These are phyloP conservation scores for Carex cristatella DNA, from an alignment of 176 grass and related monocot species.

Conservation along the genomic window DNA sequence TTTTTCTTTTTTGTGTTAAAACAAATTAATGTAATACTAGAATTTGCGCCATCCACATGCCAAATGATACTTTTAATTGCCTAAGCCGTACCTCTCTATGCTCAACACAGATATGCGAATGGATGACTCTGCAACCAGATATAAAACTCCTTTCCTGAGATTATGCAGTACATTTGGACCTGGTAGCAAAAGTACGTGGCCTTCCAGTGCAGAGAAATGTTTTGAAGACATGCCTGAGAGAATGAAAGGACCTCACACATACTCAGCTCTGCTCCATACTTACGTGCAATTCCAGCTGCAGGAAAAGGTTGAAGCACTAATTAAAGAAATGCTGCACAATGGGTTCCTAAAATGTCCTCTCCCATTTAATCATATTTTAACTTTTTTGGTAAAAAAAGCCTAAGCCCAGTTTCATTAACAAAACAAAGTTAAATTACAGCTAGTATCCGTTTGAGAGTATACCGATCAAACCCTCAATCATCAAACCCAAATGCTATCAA, in stretches of 20 bases:
- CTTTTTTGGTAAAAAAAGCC: too few relatives aligned
- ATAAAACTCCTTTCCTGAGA: slow-evolving; percentile 70
- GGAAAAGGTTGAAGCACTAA: slow-evolving; percentile 68
- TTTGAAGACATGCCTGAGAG: slow-evolving; percentile 82
- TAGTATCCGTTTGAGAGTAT: too few relatives aligned
- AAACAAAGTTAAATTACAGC: too few relatives aligned
- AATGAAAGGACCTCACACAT: slow-evolving; percentile 59
- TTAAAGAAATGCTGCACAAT: slow-evolving; percentile 46
- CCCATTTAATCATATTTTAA: slow-evolving; percentile 69
- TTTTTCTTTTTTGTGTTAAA: background rate
- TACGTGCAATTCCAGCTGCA: slow-evolving; percentile 35
- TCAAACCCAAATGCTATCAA: too few relatives aligned
- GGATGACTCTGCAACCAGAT: slow-evolving; percentile 64
- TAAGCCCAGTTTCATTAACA: too few relatives aligned
- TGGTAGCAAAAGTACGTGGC: slow-evolving; percentile 64
- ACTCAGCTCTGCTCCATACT: slow-evolving; percentile 65
- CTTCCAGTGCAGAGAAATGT: slow-evolving; percentile 76
- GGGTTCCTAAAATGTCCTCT: slow-evolving; percentile 55
- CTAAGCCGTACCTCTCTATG: background rate
- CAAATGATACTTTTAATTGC: background rate
- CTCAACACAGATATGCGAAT: slow-evolving; percentile 60
- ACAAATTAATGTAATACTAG: background rate
- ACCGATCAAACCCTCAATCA: too few relatives aligned
- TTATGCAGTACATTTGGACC: slow-evolving; percentile 84
- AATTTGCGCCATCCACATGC: background rate